phyloP scores from a whole-genome alignment of 1,284 basidiomycete genomes.

The Volvariella surrecta region DNA sequence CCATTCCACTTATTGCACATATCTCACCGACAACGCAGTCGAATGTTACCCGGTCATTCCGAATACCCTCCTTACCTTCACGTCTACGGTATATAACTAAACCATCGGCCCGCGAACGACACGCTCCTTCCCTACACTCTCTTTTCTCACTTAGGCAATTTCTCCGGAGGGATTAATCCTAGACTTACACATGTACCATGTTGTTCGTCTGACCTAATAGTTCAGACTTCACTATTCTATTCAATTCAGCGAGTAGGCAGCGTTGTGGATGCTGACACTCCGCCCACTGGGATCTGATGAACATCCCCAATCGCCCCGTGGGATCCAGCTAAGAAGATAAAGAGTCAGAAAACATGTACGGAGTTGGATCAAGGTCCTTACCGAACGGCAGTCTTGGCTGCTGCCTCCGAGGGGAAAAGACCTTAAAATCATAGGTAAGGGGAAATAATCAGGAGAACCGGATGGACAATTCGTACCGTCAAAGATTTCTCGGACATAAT shows the following conservation, averaged over 20 bases:
- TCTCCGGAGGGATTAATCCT: constrained; percentile 1
- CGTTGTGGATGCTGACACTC: constrained; percentile 92
- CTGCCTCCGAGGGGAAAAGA: constrained; percentile 79
- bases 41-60: too few relatives aligned
- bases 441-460: constrained; percentile 2
- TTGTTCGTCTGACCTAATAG: constrained; percentile 5
- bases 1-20: not conserved
- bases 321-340: constrained; percentile 64
- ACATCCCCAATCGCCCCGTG: constrained; percentile 95
- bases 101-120: constrained; percentile 13
- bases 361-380: constrained; percentile 26
- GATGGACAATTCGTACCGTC: constrained; percentile 44
- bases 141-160: constrained; percentile 18
- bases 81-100: too few relatives aligned
- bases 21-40: too few relatives aligned
- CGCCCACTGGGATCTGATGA: constrained; percentile 91
- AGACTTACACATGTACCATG: constrained; percentile 7
- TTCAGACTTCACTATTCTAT: constrained; percentile 7
- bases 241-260: constrained; percentile 59
- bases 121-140: constrained; percentile 13
- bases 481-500: constrained; percentile 91
- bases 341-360: constrained; percentile 6
- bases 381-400: constrained; percentile 89
- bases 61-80: too few relatives aligned
- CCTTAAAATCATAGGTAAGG: constrained; percentile 28